Percentiles rank a stretch among this genome's conserved stretches.
These are phyloP conservation scores for Sarocladiaceae sp. DNA, from an alignment of 2,329 filamentous ascomycete species.

Conservation along the genomic window DNA sequence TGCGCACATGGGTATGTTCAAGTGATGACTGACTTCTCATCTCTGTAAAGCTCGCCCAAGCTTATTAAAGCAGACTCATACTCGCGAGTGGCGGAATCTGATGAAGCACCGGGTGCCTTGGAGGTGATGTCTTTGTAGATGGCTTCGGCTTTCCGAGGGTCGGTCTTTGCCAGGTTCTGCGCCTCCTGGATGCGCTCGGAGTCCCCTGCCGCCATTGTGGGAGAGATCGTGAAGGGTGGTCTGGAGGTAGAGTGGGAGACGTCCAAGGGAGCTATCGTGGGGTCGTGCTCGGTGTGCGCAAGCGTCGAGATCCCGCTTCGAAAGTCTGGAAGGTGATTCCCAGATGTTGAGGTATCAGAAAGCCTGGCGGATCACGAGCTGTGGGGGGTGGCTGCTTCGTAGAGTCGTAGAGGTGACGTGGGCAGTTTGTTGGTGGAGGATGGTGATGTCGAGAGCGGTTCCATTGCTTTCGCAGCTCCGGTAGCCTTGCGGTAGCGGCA, in stretches of 20 bases:
- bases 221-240: background rate
- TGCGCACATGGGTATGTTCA: background rate
- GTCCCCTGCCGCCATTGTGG: constrained; percentile 51
- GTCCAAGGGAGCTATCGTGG: constrained; percentile 7
- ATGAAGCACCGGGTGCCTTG: constrained; percentile 73
- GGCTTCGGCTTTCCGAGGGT: constrained; percentile 77
- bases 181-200: constrained; percentile 76
- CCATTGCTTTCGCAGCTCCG: background rate
- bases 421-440: constrained; percentile 4
- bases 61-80: constrained; percentile 87
- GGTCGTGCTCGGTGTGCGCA: background rate
- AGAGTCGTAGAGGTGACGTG: too few species aligned
- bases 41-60: constrained; percentile 86
- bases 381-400: too few species aligned
- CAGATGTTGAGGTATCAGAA: background rate
- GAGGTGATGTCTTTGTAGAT: constrained; percentile 88
- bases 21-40: constrained; percentile 61
- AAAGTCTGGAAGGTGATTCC: background rate
- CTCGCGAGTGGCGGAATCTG: constrained; percentile 79
- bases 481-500: constrained; percentile 8
- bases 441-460: constrained; percentile 1
- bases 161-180: constrained; percentile 71
- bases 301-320: too few species aligned
- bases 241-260: background rate
- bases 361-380: too few species aligned